Evolutionary conservation across 2,329 filamentous ascomycete species (phyloP).

Genomic region (Cordyceps fumosorosea): DNA sequence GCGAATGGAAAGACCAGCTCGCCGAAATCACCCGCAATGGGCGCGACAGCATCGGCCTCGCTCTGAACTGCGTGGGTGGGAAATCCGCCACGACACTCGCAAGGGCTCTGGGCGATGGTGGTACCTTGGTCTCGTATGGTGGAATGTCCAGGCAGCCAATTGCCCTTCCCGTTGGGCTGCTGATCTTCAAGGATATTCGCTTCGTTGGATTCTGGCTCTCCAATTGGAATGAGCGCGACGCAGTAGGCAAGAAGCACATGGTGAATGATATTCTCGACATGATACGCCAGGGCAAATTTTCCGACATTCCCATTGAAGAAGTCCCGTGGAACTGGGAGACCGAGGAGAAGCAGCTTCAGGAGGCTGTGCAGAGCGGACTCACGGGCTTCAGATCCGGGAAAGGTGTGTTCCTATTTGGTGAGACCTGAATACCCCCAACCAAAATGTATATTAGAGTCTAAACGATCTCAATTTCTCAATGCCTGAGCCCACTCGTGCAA

Average conservation of each 20-base stretch:
- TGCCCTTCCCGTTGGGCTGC: constrained; percentile 68
- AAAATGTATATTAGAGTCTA: neutral
- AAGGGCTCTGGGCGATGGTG: constrained; percentile 61
- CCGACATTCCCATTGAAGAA: constrained; percentile 74
- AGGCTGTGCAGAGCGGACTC: constrained; percentile 75
- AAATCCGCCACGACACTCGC: constrained; percentile 74
- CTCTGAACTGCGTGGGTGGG: constrained; percentile 90
- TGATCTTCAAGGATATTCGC: constrained; percentile 89
- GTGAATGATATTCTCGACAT: constrained; percentile 79
- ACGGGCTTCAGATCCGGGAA: constrained; percentile 83
- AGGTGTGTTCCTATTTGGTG: constrained; percentile 76
- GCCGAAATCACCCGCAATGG: constrained; percentile 64
- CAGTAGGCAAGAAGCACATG: constrained; percentile 66
- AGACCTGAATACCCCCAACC: constrained; percentile 30
- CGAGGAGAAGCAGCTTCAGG: constrained; percentile 58
- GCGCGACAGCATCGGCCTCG: constrained; percentile 66
- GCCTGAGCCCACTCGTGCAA: constrained; percentile 91
- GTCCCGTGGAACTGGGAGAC: constrained; percentile 81
- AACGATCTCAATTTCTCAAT: constrained; percentile 57
- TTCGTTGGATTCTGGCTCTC: constrained; percentile 96
- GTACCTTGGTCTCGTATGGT: constrained; percentile 85
- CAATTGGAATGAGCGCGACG: constrained; percentile 73
- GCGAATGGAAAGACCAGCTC: constrained; percentile 56
- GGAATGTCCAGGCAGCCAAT: constrained; percentile 90
- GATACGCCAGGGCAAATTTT: constrained; percentile 69